A percentile compares a stretch with the other conserved stretches of the same genome.
Conservation (phyloP, 371 early-diverging fungal species). For the Basidiobolus meristosporus region DNA sequence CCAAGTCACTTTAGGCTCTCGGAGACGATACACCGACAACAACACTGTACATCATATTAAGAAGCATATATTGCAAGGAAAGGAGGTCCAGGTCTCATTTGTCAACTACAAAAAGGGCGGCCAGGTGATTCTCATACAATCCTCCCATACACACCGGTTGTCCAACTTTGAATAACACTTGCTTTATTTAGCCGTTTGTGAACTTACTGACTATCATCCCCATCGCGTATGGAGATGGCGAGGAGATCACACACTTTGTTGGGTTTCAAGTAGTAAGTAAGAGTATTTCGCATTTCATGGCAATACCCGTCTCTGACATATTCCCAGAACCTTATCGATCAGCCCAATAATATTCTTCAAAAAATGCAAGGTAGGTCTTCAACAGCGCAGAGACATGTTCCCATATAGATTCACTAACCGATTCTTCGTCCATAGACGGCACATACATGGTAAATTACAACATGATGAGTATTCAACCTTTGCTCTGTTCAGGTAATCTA, state of each 20-base stretch:
- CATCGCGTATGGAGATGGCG: slow-evolving; percentile 13
- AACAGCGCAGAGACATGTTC: too few species aligned
- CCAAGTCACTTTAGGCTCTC: slow-evolving; percentile 14
- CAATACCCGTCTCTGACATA: too few species aligned
- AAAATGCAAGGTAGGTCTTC: slow-evolving; percentile 15
- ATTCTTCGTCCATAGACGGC: slow-evolving; percentile 10
- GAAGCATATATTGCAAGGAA: slow-evolving; percentile 15
- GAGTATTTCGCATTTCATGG: too few species aligned
- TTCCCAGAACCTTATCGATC: slow-evolving; percentile 44
- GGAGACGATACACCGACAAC: slow-evolving; percentile 30
- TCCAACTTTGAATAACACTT: not conserved
- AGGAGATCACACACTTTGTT: slow-evolving; percentile 29
- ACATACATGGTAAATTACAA: slow-evolving; percentile 31
- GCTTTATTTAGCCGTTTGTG: slow-evolving; percentile 30
- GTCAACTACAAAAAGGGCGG: slow-evolving; percentile 43
- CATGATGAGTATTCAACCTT: slow-evolving; percentile 3
- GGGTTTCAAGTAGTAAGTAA: slow-evolving; percentile 32
- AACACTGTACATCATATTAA: slow-evolving; percentile 22
- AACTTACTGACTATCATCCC: slow-evolving; percentile 50
- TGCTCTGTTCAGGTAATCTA: slow-evolving; percentile 1
- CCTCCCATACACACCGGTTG: too few species aligned
- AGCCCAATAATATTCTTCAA: slow-evolving; percentile 39
- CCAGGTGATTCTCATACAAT: slow-evolving; percentile 4
- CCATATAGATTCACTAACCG: not conserved
- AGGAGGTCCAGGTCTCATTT: slow-evolving; percentile 34